Conservation (phyloP, 495 filamentous ascomycete species). For the Penicillium atrosanguineum region DNA sequence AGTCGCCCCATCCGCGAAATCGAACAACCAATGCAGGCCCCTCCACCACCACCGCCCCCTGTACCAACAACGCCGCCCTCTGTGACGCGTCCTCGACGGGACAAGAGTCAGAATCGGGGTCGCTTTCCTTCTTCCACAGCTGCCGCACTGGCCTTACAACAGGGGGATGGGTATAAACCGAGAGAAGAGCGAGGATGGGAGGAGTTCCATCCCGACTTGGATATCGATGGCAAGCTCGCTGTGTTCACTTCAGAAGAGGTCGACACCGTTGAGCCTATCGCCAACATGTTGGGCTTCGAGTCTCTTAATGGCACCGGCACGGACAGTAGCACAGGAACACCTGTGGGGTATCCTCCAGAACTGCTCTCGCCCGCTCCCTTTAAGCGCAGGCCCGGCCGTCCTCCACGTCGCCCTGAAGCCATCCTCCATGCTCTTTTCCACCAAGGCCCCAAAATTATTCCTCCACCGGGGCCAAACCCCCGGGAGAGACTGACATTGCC, state of each 20-base stretch:
- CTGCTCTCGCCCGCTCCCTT: constrained; percentile 37
- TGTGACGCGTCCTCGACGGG: constrained; percentile 47
- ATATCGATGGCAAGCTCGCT: constrained; percentile 74
- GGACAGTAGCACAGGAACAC: constrained; percentile 16
- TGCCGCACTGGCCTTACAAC: constrained; percentile 77
- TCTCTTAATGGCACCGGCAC: constrained; percentile 25
- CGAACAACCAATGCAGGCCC: constrained; percentile 26
- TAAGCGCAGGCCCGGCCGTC: constrained; percentile 62
- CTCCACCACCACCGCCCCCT: constrained; percentile 34
- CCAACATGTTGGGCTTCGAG: constrained; percentile 22
- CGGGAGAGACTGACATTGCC: constrained; percentile 64
- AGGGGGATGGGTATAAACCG: constrained; percentile 94
- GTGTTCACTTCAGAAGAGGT: constrained; percentile 82
- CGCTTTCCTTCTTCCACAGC: constrained; percentile 79
- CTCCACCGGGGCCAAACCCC: constrained; percentile 63
- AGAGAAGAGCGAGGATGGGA: constrained; percentile 95
- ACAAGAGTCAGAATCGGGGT: constrained; percentile 47
- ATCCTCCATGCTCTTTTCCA: constrained; percentile 61
- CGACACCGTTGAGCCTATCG: constrained; percentile 57
- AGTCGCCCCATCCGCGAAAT: constrained; percentile 27
- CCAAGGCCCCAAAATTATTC: constrained; percentile 55
- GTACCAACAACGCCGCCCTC: constrained; percentile 45
- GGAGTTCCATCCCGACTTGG: constrained; percentile 93
- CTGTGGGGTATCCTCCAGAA: constrained; percentile 17
- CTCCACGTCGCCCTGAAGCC: constrained; percentile 56